These are phyloP conservation scores for Austroboletus eburneus DNA, from an alignment of 768 basidiomycete genomes.

Conservation along the genomic window DNA sequence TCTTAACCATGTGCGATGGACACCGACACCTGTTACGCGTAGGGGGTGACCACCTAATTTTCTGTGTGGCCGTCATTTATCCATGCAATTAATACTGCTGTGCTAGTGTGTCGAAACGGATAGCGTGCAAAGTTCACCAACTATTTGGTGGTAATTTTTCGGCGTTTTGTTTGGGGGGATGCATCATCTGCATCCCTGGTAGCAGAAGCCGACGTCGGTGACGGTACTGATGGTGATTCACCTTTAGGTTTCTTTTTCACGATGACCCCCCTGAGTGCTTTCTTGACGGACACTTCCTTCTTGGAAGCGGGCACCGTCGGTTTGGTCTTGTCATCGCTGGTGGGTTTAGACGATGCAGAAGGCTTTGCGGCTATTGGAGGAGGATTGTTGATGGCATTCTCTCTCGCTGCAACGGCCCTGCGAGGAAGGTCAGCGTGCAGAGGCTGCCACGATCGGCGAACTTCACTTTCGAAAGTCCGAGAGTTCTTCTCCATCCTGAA, in stretches of 20 bases:
- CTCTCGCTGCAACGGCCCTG: conserved; percentile 71
- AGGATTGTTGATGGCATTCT: conserved; percentile 43
- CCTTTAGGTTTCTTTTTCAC: conserved; percentile 70
- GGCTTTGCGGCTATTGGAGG: conserved; percentile 29
- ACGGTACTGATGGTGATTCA: conserved; percentile 15
- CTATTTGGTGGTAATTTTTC: conserved; percentile 43
- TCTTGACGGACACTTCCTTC: conserved; percentile 55
- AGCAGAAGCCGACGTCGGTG: conserved; percentile 13
- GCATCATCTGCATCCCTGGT: conserved; percentile 23
- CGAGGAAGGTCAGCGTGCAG: conserved; percentile 10
- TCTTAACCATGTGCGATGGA: conserved; percentile 68
- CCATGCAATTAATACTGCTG: conserved; percentile 3
- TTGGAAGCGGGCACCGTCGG: conserved; percentile 36
- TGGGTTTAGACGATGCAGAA: conserved; percentile 30
- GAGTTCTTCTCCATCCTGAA: conserved; percentile 75
- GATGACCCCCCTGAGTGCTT: conserved; percentile 70
- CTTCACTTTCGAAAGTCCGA: conserved; percentile 72
- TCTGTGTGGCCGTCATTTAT: conserved; percentile 1
- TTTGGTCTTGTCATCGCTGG: conserved; percentile 25
- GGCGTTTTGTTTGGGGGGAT: conserved; percentile 53
- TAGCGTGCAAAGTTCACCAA: conserved; percentile 9
- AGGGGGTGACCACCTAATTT: conserved; percentile 16
- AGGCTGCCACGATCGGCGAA: conserved; percentile 1
- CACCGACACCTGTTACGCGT: conserved; percentile 61
- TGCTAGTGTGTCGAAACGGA: conserved; percentile 6